These are phyloP conservation scores for Talaromyces borbonicus DNA, from an alignment of 495 filamentous ascomycete species.

Conservation along the genomic window DNA sequence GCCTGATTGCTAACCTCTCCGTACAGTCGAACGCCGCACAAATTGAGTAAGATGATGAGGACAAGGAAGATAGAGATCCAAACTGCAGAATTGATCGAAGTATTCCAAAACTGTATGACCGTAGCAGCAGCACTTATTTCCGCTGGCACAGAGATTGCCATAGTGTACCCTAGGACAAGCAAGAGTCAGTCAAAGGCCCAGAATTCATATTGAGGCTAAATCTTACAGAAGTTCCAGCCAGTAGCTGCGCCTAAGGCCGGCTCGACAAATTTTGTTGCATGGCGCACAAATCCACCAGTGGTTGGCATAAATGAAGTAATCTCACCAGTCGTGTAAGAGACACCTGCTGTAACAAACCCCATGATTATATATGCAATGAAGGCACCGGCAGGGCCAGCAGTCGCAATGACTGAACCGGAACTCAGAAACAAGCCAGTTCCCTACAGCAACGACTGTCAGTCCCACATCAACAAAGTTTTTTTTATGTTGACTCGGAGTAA, in stretches of 20 bases:
- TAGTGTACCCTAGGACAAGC: conserved; percentile 30
- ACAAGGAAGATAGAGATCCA: conserved; percentile 65
- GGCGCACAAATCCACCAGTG: conserved; percentile 46
- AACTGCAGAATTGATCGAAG: conserved; percentile 43
- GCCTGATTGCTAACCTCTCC: conserved; percentile 39
- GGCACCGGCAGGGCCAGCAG: conserved; percentile 66
- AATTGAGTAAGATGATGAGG: conserved; percentile 55
- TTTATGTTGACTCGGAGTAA: not conserved
- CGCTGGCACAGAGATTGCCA: conserved; percentile 51
- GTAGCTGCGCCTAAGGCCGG: conserved; percentile 64
- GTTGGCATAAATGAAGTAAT: conserved; percentile 53
- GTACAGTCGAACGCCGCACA: conserved; percentile 56
- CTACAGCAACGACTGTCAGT: not conserved
- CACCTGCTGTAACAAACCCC: conserved; percentile 4
- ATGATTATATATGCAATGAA: conserved; percentile 56
- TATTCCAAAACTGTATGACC: conserved; percentile 63
- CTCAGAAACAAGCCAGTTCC: conserved; percentile 70
- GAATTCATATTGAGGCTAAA: not conserved
- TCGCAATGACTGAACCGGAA: conserved; percentile 56
- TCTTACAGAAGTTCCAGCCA: conserved; percentile 52
- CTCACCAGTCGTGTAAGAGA: conserved; percentile 21
- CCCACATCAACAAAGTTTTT: too few relatives aligned
- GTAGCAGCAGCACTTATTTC: conserved; percentile 60
- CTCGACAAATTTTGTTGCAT: conserved; percentile 56
- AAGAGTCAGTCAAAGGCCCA: not conserved